A percentile compares a stretch with the other conserved stretches of the same genome.
phyloP scores from a whole-genome alignment of 371 early-diverging fungal genomes.

The Catenaria anguillulae region DNA sequence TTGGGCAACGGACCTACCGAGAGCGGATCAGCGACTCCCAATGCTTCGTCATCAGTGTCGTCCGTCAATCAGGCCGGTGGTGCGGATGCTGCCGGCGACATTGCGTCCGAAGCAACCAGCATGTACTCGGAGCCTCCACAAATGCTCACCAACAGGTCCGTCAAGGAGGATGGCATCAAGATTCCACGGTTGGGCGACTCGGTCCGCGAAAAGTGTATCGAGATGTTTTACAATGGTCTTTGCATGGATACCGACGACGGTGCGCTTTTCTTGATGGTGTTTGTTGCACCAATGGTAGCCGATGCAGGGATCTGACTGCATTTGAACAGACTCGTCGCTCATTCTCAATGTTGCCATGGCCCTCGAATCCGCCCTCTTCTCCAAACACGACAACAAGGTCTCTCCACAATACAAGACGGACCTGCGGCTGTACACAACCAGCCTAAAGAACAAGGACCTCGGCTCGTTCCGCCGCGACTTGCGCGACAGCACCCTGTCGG shows the following conservation, averaged over 20 bases:
- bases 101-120: too few species aligned
- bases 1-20: conserved; percentile 5
- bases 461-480: neutral
- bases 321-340: conserved; percentile 36
- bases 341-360: conserved; percentile 43
- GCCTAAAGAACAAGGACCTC: conserved; percentile 33
- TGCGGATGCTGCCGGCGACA: too few species aligned
- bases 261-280: conserved; percentile 12
- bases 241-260: conserved; percentile 51
- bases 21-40: neutral
- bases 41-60: too few species aligned
- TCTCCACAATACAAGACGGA: conserved; percentile 47
- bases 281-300: neutral
- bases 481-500: neutral
- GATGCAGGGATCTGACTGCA: too few species aligned
- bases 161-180: conserved; percentile 44
- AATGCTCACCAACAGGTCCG: conserved; percentile 29
- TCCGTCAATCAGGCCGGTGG: too few species aligned
- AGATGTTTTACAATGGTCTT: conserved; percentile 68
- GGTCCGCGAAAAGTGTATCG: conserved; percentile 65
- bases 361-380: conserved; percentile 52
- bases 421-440: conserved; percentile 64
- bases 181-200: conserved; percentile 44
- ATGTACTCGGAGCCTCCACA: too few species aligned
- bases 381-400: conserved; percentile 16